Conservation (phyloP, 2,329 filamentous ascomycete genomes). For the Xylariales sp. region DNA sequence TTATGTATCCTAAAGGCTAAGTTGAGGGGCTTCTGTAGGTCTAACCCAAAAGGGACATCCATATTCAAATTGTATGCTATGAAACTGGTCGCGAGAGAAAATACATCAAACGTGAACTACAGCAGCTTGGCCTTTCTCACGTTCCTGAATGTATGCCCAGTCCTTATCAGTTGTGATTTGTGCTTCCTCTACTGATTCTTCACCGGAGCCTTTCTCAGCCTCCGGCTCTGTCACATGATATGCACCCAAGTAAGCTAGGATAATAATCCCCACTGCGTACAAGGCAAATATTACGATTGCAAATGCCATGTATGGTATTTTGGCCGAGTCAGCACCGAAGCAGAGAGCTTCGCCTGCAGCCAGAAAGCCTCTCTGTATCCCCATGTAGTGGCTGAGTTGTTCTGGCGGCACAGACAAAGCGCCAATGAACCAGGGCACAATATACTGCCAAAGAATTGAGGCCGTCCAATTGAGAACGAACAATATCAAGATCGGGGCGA, state of each 20-base stretch:
- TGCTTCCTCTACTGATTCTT: too few relatives aligned
- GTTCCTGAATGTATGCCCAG: too few relatives aligned
- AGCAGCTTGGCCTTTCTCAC: too few relatives aligned
- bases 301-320: constrained; percentile 15
- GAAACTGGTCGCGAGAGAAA: too few relatives aligned
- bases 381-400: constrained; percentile 14
- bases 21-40: too few relatives aligned
- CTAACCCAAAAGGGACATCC: too few relatives aligned
- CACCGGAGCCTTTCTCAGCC: constrained; percentile 19
- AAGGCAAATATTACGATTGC: not conserved
- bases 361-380: constrained; percentile 21
- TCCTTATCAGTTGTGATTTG: too few relatives aligned
- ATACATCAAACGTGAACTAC: too few relatives aligned
- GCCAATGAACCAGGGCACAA: constrained; percentile 22
- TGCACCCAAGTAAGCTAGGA: constrained; percentile 11
- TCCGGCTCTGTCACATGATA: constrained; percentile 21
- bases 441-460: constrained; percentile 20
- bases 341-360: constrained; percentile 23
- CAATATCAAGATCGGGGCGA: constrained; percentile 17
- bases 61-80: too few relatives aligned
- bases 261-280: constrained; percentile 2
- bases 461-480: constrained; percentile 18
- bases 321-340: constrained; percentile 20
- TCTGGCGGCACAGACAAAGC: constrained; percentile 19
- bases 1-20: too few relatives aligned